A percentile compares a stretch with the other conserved stretches of the same genome.
Conservation (phyloP, 805 yeast genomes). For the Lachancea dasiensis region DNA sequence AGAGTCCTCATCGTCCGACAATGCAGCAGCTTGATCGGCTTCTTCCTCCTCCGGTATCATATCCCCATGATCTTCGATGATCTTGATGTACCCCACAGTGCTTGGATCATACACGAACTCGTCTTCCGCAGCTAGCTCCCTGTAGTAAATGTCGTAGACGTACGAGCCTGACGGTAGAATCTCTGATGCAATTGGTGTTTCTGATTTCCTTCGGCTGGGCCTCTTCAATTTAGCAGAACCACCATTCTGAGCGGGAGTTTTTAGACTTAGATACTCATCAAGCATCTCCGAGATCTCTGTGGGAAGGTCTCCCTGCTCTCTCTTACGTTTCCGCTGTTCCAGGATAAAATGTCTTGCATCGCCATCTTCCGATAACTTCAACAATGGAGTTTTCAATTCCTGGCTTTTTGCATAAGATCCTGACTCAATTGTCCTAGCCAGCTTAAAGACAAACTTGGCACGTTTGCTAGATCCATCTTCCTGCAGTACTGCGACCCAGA, state of each 20-base stretch:
- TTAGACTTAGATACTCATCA: slow-evolving; percentile 45
- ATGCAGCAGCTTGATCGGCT: slow-evolving; percentile 35
- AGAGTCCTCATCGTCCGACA: slow-evolving; percentile 74
- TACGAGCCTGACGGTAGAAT: slow-evolving; percentile 49
- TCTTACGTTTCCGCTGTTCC: slow-evolving; percentile 25
- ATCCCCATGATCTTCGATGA: slow-evolving; percentile 36
- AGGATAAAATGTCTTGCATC: slow-evolving; percentile 27
- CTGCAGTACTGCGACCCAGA: slow-evolving; percentile 14
- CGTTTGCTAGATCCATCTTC: slow-evolving; percentile 33
- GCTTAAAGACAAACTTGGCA: slow-evolving; percentile 37
- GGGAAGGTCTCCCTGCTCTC: slow-evolving; percentile 38
- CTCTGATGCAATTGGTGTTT: slow-evolving; percentile 15
- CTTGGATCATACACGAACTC: slow-evolving; percentile 31
- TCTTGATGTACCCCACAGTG: slow-evolving; percentile 37
- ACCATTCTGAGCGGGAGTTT: background rate
- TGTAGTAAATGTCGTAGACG: slow-evolving; percentile 85
- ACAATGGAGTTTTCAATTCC: slow-evolving; percentile 23
- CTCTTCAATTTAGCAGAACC: background rate
- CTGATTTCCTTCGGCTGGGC: slow-evolving; percentile 20
- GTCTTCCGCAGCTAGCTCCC: slow-evolving; percentile 58
- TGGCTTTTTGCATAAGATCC: slow-evolving; percentile 25
- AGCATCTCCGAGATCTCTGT: slow-evolving; percentile 73
- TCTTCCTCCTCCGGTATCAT: slow-evolving; percentile 34
- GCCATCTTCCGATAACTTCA: slow-evolving; percentile 20
- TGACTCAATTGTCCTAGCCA: slow-evolving; percentile 43